phyloP scores from a whole-genome alignment of 805 yeast species.

The Candida parachauliodes region DNA sequence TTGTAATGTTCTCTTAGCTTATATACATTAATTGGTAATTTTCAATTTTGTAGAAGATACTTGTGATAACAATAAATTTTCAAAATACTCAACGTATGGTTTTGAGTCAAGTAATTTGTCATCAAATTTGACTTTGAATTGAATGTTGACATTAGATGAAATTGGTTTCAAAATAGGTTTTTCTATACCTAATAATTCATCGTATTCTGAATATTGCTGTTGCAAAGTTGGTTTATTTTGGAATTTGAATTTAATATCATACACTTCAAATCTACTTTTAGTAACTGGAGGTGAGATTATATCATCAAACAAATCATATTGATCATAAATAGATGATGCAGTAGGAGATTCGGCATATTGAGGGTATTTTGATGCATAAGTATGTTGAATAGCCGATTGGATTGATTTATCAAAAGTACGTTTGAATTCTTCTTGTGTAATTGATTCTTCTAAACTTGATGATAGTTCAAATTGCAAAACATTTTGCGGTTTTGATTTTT shows the following conservation, averaged over 20 bases:
- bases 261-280: constrained; percentile 33
- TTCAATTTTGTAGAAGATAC: constrained; percentile 20
- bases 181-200: constrained; percentile 31
- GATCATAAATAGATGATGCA: constrained; percentile 13
- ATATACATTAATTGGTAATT: constrained; percentile 5
- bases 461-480: constrained; percentile 21
- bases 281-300: constrained; percentile 34
- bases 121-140: constrained; percentile 31
- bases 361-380: constrained; percentile 35
- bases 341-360: constrained; percentile 32
- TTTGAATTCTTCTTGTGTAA: constrained; percentile 24
- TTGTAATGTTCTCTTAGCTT: too few species aligned
- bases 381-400: constrained; percentile 24
- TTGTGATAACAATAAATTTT: constrained; percentile 30
- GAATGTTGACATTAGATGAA: constrained; percentile 22
- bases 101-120: constrained; percentile 31
- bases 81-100: constrained; percentile 32
- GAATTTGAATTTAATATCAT: constrained; percentile 24
- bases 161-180: constrained; percentile 10
- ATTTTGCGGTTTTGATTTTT: constrained; percentile 27
- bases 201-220: constrained; percentile 20
- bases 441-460: constrained; percentile 24
- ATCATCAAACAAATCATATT: constrained; percentile 35
- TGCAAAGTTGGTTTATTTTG: constrained; percentile 7
- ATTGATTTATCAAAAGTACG: constrained; percentile 29